Evolutionary conservation across 176 grass and related monocot species (phyloP), one percentile per base, ranked within the genome.

Genomic region (Bonia amplexicaulis): DNA sequence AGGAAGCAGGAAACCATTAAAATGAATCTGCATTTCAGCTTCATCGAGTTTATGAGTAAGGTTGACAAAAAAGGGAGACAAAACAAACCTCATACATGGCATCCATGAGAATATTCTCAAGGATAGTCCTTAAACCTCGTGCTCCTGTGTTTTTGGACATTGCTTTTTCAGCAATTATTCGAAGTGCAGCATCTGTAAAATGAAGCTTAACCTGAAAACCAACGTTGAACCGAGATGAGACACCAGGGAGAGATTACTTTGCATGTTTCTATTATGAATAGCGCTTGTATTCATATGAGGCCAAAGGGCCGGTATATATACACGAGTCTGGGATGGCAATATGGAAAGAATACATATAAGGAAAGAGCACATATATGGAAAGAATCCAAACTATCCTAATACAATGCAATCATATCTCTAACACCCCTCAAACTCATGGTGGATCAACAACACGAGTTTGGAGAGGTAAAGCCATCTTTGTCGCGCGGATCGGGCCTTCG

Each of bases 101-200:
- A 80, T 99, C 97, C 77, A 90, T 92, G 76, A 99, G 93, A 91
- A 99, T 96, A 90, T 80, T 94, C 83, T 99, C 97, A 88, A 99
- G 93, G 74, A 99, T 92, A 17, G 97, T 92, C 71, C 97, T 87
- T 85, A 99, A 82, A 74, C 97, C 97, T 59, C 93, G 87, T 41
- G 97, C 97, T 80, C 97, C 93, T 0, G 93, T 99, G 85, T 94
- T 96, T 90, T 96, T 99, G 27, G 86, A 87, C 90, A 96, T 92
- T 71, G 93, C 90, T 81, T 96, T 99, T 81, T 94, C 88, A 14
- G 97, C 86, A 86, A 99, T 99, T 85, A 88, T 81, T 88, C 88
- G 86, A 86, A 99, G 91, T 35, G 93, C 93, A 79, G 75, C 74
- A 67, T 99, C 92, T 10, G 97, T 96, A 66, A 96, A 94, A 78